These are phyloP conservation scores for Pseudognaphalium luteoalbum DNA, from an alignment of 129 eudicot genomes.

Conservation along the genomic window DNA sequence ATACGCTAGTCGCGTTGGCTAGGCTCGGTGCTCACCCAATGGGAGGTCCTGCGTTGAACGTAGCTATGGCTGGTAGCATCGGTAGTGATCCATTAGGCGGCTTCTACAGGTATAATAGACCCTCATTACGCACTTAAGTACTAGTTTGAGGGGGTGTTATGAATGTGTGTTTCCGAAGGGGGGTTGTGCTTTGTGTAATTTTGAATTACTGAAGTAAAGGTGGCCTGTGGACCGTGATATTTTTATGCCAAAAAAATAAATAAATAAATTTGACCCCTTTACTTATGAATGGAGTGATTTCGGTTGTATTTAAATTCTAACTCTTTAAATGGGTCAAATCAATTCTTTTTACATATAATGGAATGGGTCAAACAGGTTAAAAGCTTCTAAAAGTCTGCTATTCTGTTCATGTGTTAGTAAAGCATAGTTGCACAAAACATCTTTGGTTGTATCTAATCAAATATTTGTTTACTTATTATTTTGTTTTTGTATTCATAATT, in stretches of 20 bases:
- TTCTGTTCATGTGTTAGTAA: no score
- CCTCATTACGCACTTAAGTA: not conserved
- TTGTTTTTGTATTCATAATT: not conserved
- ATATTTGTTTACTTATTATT: no score
- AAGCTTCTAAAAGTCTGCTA: not conserved
- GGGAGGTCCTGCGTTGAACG: slow-evolving; percentile 70
- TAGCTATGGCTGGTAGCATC: slow-evolving; percentile 93
- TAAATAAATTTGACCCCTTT: not conserved
- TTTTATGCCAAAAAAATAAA: no score
- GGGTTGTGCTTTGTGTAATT: not conserved
- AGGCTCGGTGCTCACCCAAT: slow-evolving; percentile 82
- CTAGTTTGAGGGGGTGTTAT: not conserved
- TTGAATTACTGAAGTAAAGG: not conserved
- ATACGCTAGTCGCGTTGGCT: slow-evolving; percentile 96
- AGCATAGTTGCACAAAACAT: not conserved
- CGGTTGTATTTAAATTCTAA: not conserved
- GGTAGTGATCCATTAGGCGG: slow-evolving; percentile 98
- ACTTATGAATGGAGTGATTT: slow-evolving; percentile 7
- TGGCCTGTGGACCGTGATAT: no score
- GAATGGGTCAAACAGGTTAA: slow-evolving; percentile 6
- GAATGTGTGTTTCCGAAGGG: not conserved
- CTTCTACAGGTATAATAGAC: slow-evolving; percentile 64
- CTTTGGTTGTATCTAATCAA: not conserved
- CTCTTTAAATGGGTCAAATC: no score
- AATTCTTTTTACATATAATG: not conserved